phyloP scores from a whole-genome alignment of 208 protist species.

The Leishmania amazonensis region DNA sequence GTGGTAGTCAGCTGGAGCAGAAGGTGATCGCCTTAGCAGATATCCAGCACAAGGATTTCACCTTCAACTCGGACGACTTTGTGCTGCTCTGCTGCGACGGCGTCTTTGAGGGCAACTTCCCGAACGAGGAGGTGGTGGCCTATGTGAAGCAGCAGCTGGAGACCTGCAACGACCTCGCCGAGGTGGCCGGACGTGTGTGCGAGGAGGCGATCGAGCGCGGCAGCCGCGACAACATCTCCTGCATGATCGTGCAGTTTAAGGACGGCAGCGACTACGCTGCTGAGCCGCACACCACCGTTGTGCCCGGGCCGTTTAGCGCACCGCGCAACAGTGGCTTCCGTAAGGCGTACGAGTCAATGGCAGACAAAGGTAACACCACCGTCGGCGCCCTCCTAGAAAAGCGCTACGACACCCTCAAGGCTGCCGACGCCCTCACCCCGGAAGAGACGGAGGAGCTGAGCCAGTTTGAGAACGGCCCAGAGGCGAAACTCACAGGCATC shows the following conservation, averaged over 20 bases:
- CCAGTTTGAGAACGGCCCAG: conserved; percentile 58
- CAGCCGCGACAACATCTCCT: conserved; percentile 92
- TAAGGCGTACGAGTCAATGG: conserved; percentile 86
- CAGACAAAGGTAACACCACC: conserved; percentile 65
- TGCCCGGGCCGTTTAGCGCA: conserved; percentile 82
- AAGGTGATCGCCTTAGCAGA: conserved; percentile 92
- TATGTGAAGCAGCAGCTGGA: conserved; percentile 86
- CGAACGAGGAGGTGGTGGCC: conserved; percentile 89
- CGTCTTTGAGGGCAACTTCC: conserved; percentile 92
- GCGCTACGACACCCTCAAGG: conserved; percentile 74
- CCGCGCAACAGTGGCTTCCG: conserved; percentile 78
- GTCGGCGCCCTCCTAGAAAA: conserved; percentile 78
- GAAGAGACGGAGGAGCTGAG: conserved; percentile 66
- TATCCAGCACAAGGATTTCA: conserved; percentile 75
- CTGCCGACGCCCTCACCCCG: conserved; percentile 35
- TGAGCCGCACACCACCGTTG: conserved; percentile 63
- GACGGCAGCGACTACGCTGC: conserved; percentile 78
- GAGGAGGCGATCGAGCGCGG: conserved; percentile 89
- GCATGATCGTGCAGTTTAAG: conserved; percentile 90
- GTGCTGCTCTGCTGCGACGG: conserved; percentile 93
- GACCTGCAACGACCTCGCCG: conserved; percentile 70
- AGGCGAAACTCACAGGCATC: conserved; percentile 41
- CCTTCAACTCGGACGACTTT: conserved; percentile 77
- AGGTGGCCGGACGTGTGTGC: conserved; percentile 85
- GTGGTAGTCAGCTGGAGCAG: conserved; percentile 71